phyloP scores from a whole-genome alignment of 2,329 filamentous ascomycete species.

The Penicillium sp. region DNA sequence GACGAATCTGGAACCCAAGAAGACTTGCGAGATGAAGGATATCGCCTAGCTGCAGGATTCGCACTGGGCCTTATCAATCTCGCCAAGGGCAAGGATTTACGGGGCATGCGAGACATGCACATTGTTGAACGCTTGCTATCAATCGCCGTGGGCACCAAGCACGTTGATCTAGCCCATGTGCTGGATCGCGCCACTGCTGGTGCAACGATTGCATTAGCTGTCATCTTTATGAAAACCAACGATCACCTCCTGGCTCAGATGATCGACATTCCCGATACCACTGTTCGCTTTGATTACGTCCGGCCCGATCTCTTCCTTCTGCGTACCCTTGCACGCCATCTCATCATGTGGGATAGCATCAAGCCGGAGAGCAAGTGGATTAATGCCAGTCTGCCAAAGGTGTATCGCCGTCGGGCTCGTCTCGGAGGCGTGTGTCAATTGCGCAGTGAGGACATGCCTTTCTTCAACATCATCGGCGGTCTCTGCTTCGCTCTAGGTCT shows the following conservation, averaged over 20 bases:
- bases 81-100: constrained; percentile 83
- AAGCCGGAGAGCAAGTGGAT: constrained; percentile 75
- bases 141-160: constrained; percentile 84
- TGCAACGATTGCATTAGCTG: constrained; percentile 83
- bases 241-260: constrained; percentile 84
- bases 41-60: constrained; percentile 90
- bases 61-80: constrained; percentile 93
- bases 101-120: constrained; percentile 89
- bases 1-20: constrained; percentile 74
- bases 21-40: constrained; percentile 88
- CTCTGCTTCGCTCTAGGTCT: constrained; percentile 78
- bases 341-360: constrained; percentile 92
- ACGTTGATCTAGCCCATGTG: constrained; percentile 88
- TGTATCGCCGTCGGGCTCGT: constrained; percentile 65
- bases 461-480: constrained; percentile 89
- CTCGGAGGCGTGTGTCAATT: constrained; percentile 64
- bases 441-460: constrained; percentile 80
- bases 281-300: constrained; percentile 92
- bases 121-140: constrained; percentile 84
- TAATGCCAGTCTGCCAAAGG: constrained; percentile 67
- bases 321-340: constrained; percentile 81
- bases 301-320: constrained; percentile 90
- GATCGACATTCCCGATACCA: constrained; percentile 87
- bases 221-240: constrained; percentile 97
- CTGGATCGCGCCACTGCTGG: constrained; percentile 90